Percentiles rank a stretch among this genome's conserved stretches.
These are phyloP conservation scores for Hypoxylon sp. DNA, from an alignment of 2,329 filamentous ascomycete genomes.

Conservation along the genomic window DNA sequence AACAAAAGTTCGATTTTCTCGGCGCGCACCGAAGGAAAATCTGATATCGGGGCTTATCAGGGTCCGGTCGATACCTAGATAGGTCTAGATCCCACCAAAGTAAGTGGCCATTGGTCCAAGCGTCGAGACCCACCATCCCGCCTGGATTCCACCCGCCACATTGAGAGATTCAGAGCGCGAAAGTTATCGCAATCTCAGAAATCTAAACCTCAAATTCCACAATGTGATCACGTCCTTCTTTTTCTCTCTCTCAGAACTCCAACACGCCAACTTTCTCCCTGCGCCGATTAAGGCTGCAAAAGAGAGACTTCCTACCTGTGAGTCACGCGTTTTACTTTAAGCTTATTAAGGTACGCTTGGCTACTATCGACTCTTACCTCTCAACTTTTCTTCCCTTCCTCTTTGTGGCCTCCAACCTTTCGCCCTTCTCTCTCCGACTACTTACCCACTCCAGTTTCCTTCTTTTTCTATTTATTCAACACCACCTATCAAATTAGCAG, in stretches of 20 bases:
- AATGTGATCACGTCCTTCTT: slow-evolving; percentile 45
- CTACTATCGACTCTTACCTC: slow-evolving; percentile 5
- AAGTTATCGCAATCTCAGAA: slow-evolving; percentile 45
- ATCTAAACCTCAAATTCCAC: slow-evolving; percentile 42
- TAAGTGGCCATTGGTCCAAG: slow-evolving; percentile 27
- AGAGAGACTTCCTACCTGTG: slow-evolving; percentile 17
- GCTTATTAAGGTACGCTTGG: slow-evolving; percentile 19
- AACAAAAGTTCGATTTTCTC: slow-evolving; percentile 23
- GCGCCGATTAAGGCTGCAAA: slow-evolving; percentile 29
- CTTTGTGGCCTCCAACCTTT: slow-evolving; percentile 2
- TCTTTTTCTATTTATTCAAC: background rate
- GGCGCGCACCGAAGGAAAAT: slow-evolving; percentile 30
- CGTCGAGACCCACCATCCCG: slow-evolving; percentile 37
- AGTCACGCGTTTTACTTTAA: slow-evolving; percentile 5
- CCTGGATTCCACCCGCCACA: slow-evolving; percentile 41
- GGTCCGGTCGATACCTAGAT: slow-evolving; percentile 16
- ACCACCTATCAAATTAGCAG: background rate
- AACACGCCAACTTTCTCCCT: slow-evolving; percentile 25
- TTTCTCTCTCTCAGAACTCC: slow-evolving; percentile 12
- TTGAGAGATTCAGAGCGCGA: slow-evolving; percentile 42
- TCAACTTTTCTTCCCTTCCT: slow-evolving; percentile 2
- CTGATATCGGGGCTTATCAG: slow-evolving; percentile 36
- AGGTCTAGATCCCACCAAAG: slow-evolving; percentile 7
- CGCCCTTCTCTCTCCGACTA: background rate
- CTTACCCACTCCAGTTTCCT: background rate